Percentiles rank a stretch among this genome's conserved stretches.
phyloP scores from a whole-genome alignment of 805 yeast genomes.

The Lipomyces starkeyi region DNA sequence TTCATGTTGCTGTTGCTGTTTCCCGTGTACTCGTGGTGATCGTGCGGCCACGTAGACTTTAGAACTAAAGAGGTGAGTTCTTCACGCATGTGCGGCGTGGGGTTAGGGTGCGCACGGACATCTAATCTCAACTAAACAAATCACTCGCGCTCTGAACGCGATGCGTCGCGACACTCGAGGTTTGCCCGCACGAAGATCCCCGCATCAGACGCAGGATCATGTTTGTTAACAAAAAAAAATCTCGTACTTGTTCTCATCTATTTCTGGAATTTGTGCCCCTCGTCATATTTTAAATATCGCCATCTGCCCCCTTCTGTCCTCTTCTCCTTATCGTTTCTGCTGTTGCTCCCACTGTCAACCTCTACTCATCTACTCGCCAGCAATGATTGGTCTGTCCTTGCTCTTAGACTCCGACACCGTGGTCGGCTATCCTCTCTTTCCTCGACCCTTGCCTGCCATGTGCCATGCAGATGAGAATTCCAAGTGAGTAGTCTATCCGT shows the following conservation, averaged over 20 bases:
- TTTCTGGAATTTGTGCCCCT: no score
- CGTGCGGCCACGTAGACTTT: no score
- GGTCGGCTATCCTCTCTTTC: neutral
- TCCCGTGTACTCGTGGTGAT: neutral
- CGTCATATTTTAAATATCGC: no score
- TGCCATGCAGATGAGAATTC: neutral
- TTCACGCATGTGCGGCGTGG: neutral
- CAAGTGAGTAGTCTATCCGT: neutral
- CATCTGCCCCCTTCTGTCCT: no score
- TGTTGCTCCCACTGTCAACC: neutral
- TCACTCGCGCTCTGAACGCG: neutral
- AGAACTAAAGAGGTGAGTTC: no score
- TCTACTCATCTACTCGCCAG: neutral
- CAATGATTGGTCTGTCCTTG: neutral
- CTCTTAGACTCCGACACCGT: neutral
- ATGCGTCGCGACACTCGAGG: no score
- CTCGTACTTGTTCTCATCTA: no score
- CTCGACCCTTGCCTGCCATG: neutral
- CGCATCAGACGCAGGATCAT: no score
- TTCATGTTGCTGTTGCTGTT: neutral
- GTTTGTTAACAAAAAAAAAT: no score
- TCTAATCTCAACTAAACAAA: neutral
- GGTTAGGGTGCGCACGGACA: neutral
- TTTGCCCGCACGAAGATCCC: no score
- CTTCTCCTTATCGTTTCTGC: no score